Evolutionary conservation across 805 yeast species (phyloP), one percentile per base, ranked within the genome.

Genomic region (Starmerella vitae): DNA sequence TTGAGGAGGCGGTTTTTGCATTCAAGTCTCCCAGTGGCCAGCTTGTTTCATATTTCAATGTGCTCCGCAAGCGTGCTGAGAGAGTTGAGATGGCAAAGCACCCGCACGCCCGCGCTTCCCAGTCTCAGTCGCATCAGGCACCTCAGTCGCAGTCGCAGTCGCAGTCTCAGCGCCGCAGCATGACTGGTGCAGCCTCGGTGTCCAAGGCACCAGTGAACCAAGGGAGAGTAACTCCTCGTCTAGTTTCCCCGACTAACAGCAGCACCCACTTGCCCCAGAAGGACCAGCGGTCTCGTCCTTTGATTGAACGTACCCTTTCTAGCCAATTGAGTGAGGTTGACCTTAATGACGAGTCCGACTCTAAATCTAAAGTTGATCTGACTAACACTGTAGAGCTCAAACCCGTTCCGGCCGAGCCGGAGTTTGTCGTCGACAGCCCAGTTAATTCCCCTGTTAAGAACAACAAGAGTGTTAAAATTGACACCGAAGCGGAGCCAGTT

Each of bases 21-120:
- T 62, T 55, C 50, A 67, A 73, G 41, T 22, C 34, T 5, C 77
- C 77, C 36, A 83, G 78, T 44, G 88, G 88, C 44, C 80, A 78
- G 30, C 66, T 84, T 43, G 75, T 75, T n/a, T 70, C 65, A 42
- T 71, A 77, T 53, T 81, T 86, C 43, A 71, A 69, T 45, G 68
- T 64, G 21, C 60, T 73, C 8, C 65, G 69, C 30, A 64, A 67
- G 40, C 66, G 72, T 17, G 65, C 66, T 26, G 60, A 58, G 43
- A 44, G 51, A 41, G 51, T 22, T 24, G 32, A 26, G 7, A 6
- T 14, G n/a, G 19, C 33, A 5, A 19, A 20, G 24, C 39, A 18
- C 20, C 31, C 31, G n/a, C 34, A 9, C 13, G 7, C 8, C 6
- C 28, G 17, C 12, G 14, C 12, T 13, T 30, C 43, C 30, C 34